Base-by-base conservation (phyloP, 2,329 filamentous ascomycete species). In the Hypoxylon sp. region DNA sequence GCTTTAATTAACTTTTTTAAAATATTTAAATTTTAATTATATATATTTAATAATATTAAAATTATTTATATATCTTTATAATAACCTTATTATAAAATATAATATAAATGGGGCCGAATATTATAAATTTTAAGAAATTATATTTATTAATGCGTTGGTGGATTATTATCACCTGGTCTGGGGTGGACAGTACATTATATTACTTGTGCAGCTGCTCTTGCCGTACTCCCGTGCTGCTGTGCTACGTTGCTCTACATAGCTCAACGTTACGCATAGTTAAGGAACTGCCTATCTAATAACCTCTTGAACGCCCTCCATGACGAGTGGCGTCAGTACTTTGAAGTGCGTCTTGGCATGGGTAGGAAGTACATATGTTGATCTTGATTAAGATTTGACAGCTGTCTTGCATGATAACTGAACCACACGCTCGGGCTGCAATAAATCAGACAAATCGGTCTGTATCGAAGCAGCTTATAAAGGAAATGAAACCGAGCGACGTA, bases 401-500 rank as follows among this genome's bases (percentile, higher is more conserved):
- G 17, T 24, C 31, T 35, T n/a, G 35, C 9, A 24, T 29, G 24
- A 13, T 33, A 35, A 33, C 26, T 46, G 29, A 33, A 50, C 48
- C 31, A 47, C 13, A 11, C 42, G n/a, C 56, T 44, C 44, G 53
- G 37, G 39, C 48, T 48, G 48, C 22, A 8, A 46, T 6, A 31
- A 22, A 33, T 37, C 8, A 5, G 37, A 53, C 10, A n/a, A 33
- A 11, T 19, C n/a, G 35, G 19, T 39, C n/a, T 35, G 19, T 39
- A n/a, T 31, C 14, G 10, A 52, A 35, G 44, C n/a, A 22, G 33
- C 19, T 47, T 29, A 42, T 10, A n/a, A 14, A 4, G 37, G 31
- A 39, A 53, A 26, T 42, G 26, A 33, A 52, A 22, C 37, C 17
- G 53, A 57, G 52, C 42, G 35, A 63, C n/a, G 60, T 63, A 46